phyloP scores from a whole-genome alignment of 2,329 filamentous ascomycete genomes.

The Boeremia exigua region DNA sequence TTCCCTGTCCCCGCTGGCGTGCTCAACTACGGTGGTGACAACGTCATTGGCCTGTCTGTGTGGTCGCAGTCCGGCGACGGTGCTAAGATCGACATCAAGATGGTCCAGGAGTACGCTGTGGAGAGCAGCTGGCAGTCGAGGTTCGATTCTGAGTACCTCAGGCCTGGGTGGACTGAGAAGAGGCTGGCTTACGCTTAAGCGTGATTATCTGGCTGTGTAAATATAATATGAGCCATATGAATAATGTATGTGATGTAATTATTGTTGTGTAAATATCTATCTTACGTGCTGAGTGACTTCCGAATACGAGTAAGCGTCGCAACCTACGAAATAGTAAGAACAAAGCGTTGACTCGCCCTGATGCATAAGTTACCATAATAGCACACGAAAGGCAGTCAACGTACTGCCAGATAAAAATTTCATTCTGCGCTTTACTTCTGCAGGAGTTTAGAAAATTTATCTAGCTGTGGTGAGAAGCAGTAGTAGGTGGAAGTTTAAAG shows the following conservation, averaged over 20 bases:
- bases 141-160: constrained; percentile 57
- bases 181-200: constrained; percentile 40
- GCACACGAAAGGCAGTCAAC: too few species aligned
- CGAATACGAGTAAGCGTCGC: too few species aligned
- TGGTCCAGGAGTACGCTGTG: constrained; percentile 62
- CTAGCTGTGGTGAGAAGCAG: too few species aligned
- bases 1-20: constrained; percentile 68
- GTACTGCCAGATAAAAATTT: too few species aligned
- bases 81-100: constrained; percentile 57
- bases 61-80: constrained; percentile 65
- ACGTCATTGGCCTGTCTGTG: constrained; percentile 63
- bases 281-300: too few species aligned
- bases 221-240: not conserved
- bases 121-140: constrained; percentile 60
- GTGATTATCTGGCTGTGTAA: not conserved
- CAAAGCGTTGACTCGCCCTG: too few species aligned
- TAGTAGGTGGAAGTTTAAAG: too few species aligned
- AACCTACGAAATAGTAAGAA: too few species aligned
- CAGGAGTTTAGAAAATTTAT: too few species aligned
- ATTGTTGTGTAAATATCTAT: not conserved
- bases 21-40: constrained; percentile 63
- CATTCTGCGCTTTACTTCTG: too few species aligned
- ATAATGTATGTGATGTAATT: not conserved
- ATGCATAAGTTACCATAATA: too few species aligned
- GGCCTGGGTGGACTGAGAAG: constrained; percentile 57